Evolutionary conservation across 345 rosid species (phyloP).

Genomic region (Populus pruinosa): DNA sequence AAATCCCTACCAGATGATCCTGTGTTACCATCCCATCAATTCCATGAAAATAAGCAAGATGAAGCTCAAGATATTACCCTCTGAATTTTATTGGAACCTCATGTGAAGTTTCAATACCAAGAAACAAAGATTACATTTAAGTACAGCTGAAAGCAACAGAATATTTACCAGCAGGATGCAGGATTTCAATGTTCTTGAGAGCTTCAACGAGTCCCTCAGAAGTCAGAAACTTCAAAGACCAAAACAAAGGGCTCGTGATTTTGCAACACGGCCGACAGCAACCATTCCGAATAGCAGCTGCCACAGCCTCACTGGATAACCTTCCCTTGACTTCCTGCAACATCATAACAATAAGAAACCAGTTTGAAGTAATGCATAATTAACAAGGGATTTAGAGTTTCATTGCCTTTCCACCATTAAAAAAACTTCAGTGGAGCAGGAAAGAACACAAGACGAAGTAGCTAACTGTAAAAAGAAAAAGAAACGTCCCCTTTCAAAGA

Average conservation of each 20-base stretch:
- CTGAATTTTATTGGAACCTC: neutral
- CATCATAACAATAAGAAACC: constrained; percentile 25
- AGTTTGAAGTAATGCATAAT: constrained; percentile 12
- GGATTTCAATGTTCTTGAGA: constrained; percentile 66
- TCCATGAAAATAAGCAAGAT: neutral
- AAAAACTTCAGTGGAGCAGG: neutral
- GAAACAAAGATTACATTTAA: neutral
- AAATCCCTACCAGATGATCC: neutral
- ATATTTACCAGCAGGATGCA: constrained; percentile 51
- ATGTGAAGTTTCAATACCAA: neutral
- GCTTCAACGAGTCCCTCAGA: constrained; percentile 69
- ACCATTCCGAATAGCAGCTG: constrained; percentile 85
- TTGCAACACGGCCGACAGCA: constrained; percentile 92
- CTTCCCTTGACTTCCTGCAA: constrained; percentile 83
- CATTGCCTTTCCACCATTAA: neutral
- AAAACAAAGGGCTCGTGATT: constrained; percentile 64
- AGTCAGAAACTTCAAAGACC: constrained; percentile 77
- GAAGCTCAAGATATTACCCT: neutral
- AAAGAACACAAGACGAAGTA: neutral
- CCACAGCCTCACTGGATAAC: constrained; percentile 71
- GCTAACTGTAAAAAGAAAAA: neutral
- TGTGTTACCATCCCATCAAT: neutral
- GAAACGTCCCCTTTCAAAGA: neutral
- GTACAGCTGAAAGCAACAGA: constrained; percentile 13
- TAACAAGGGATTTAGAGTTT: neutral